Evolutionary conservation across 129 eudicot species (phyloP), one percentile per base, ranked within the genome.

Genomic region (Chrysanthemum makinoi): DNA sequence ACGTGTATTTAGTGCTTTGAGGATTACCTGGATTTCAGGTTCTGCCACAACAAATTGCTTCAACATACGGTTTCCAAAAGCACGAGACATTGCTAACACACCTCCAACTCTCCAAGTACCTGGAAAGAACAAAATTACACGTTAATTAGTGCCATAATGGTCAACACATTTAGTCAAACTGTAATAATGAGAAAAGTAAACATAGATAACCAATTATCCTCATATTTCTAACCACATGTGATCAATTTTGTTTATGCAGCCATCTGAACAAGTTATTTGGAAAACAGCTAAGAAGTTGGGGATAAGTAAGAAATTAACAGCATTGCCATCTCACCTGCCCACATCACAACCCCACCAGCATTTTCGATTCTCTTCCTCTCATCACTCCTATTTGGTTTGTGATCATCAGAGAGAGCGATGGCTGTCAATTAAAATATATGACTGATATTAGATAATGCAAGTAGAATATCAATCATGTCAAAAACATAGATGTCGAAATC

Each of bases 51-150:
- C 95, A 80, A 74, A 87, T 66, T 90, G 95, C 76, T 90, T 90
- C 66, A 91, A 82, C 97, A 88, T 88, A 75, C 95, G 95, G 70
- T 91, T 88, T 18, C 95, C 97, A 77, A 91, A 91, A 73, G 97
- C 97, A 72, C 95, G 95, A 5, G 97, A 91, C 97, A 91, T 91
- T 57, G 97, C 95, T 57, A 91, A 82, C 56, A 91, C 92, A 67
- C 97, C 97, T 62, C 97, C 97, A 50, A 88, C 97, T 78, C 97
- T 91, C 97, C 97, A 91, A 55, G 97, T 91, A 13, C 97, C 97
- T 91, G 79, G 7, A 39, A 39, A 39, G 46, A 39, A 39, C 46
- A 22, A 65, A 60, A 79, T 53, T 53, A 15, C 60, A 70, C 43
- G 48, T 22, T 58, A 28, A 10, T 46, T 58, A 62, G 57, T 3